Evolutionary conservation across 345 rosid genomes (phyloP).

Genomic region (Physaria fendleri): DNA sequence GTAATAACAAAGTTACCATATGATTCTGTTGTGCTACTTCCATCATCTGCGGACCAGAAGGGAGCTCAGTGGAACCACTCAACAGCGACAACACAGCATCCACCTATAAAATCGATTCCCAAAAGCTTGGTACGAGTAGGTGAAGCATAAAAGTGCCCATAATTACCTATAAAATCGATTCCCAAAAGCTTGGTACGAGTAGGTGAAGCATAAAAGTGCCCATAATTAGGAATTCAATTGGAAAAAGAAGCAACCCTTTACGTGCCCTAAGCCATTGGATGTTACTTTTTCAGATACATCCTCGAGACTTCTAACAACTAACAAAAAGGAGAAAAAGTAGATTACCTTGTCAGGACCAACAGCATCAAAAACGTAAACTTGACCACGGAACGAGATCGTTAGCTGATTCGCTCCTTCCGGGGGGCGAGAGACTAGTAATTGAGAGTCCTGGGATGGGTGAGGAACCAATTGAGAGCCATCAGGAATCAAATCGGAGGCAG

Average conservation of each 20-base stretch:
- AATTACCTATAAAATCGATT: not conserved
- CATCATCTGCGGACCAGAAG: slow-evolving; percentile 52
- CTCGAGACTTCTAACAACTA: too few relatives aligned
- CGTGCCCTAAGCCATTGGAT: not conserved
- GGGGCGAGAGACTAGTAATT: not conserved
- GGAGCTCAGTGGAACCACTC: slow-evolving; percentile 62
- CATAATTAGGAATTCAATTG: not conserved
- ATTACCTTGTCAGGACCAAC: slow-evolving; percentile 82
- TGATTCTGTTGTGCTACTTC: slow-evolving; percentile 46
- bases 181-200: not conserved
- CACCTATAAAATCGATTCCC: slow-evolving; percentile 40
- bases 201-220: not conserved
- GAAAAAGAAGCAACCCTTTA: not conserved
- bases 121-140: not conserved
- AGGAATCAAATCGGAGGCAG: slow-evolving; percentile 26
- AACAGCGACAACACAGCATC: slow-evolving; percentile 68
- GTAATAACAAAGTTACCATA: not conserved
- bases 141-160: not conserved
- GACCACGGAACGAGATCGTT: slow-evolving; percentile 79
- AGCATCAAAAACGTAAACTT: slow-evolving; percentile 82
- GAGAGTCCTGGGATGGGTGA: slow-evolving; percentile 30
- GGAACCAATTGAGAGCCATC: slow-evolving; percentile 35
- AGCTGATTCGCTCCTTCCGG: slow-evolving; percentile 45
- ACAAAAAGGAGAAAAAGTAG: too few relatives aligned
- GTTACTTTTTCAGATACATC: too few relatives aligned